These are phyloP conservation scores for Candida railenensis DNA, from an alignment of 805 yeast species.

Conservation along the genomic window DNA sequence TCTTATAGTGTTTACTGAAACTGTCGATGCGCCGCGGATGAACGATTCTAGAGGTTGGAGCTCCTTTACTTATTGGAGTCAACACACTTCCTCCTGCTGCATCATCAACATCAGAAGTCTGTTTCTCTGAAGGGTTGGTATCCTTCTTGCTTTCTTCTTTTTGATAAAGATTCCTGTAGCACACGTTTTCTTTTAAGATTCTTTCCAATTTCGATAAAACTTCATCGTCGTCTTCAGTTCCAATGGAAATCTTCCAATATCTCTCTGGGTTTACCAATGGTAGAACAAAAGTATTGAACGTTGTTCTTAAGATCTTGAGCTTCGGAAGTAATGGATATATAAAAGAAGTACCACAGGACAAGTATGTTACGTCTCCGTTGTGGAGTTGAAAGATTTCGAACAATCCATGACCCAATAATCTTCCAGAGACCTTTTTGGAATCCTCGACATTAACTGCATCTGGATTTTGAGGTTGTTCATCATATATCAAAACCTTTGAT, in stretches of 20 bases:
- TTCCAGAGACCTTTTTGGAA: constrained; percentile 30
- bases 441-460: not conserved
- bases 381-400: constrained; percentile 60
- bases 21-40: not conserved
- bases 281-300: constrained; percentile 50
- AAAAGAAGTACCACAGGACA: constrained; percentile 64
- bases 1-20: not conserved
- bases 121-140: too few relatives aligned
- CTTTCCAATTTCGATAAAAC: constrained; percentile 27
- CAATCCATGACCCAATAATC: constrained; percentile 58
- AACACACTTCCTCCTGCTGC: too few relatives aligned
- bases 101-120: too few relatives aligned
- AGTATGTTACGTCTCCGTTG: constrained; percentile 55
- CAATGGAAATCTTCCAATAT: constrained; percentile 60
- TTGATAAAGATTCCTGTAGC: constrained; percentile 39
- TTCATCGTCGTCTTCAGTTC: constrained; percentile 22
- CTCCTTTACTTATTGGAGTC: not conserved
- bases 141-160: not conserved
- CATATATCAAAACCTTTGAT: constrained; percentile 35
- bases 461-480: constrained; percentile 25
- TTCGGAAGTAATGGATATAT: constrained; percentile 74
- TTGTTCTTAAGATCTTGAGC: constrained; percentile 54
- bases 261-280: constrained; percentile 74
- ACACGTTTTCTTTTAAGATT: constrained; percentile 41
- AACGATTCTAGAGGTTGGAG: not conserved